These are phyloP conservation scores for Sistotremastrum niveocremeum DNA, from an alignment of 768 basidiomycete genomes.

Conservation along the genomic window DNA sequence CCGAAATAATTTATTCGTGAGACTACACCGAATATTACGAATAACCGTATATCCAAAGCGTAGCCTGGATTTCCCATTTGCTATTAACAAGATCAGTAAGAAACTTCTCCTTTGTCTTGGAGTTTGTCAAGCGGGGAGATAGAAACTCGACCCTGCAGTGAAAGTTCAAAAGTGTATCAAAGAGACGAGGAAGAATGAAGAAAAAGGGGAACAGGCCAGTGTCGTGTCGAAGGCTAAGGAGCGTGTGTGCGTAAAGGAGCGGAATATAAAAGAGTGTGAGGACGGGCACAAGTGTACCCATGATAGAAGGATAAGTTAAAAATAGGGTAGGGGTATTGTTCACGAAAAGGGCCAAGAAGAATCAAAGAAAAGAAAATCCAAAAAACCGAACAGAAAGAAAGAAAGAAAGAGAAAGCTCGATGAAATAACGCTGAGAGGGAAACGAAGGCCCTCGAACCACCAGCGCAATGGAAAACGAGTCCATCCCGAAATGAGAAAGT, in stretches of 20 bases:
- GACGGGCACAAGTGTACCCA: neutral
- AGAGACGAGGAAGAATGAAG: neutral
- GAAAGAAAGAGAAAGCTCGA: slow-evolving; percentile 3
- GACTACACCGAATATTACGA: no score
- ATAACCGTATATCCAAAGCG: no score
- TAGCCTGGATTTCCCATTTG: no score
- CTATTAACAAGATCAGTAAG: no score
- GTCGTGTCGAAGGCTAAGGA: neutral
- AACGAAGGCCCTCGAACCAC: neutral
- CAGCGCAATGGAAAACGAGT: neutral
- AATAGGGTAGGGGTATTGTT: neutral
- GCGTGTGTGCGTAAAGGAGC: neutral
- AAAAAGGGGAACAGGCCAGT: neutral
- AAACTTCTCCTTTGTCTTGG: no score
- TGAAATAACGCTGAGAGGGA: neutral
- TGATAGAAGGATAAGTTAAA: neutral
- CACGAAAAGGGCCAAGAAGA: neutral
- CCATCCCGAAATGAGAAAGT: neutral
- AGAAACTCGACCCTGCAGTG: no score
- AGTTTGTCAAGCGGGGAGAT: no score
- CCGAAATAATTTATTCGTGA: no score
- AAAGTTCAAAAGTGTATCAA: neutral
- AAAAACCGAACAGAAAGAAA: slow-evolving; percentile 4
- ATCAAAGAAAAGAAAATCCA: neutral
- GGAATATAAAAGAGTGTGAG: neutral